Percentiles rank a stretch among this genome's conserved stretches.
phyloP scores from a whole-genome alignment of 176 grass and related monocot species.

The Puya raimondii region DNA sequence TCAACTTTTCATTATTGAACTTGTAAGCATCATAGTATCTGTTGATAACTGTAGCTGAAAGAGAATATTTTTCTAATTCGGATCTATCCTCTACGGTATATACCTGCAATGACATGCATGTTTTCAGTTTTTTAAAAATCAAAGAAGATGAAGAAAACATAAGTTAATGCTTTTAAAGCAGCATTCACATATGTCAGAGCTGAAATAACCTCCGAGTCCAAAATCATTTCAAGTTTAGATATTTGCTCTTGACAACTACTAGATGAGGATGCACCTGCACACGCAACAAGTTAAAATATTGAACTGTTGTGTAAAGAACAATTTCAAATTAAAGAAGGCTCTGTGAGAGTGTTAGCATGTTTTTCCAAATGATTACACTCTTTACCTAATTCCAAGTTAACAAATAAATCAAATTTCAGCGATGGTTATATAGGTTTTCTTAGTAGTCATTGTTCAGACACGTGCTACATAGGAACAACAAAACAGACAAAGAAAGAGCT shows the following conservation, averaged over 20 bases:
- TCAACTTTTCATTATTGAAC: slow-evolving; percentile 33
- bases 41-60: slow-evolving; percentile 30
- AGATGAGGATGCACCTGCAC: slow-evolving; percentile 28
- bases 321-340: no score
- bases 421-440: no score
- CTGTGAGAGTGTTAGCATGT: no score
- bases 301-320: no score
- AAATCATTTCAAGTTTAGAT: slow-evolving; percentile 39
- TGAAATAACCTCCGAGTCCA: slow-evolving; percentile 39
- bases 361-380: no score
- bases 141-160: not conserved
- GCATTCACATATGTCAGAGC: not conserved
- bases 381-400: no score
- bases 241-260: slow-evolving; percentile 41
- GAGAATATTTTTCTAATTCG: slow-evolving; percentile 40
- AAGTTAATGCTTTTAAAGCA: not conserved
- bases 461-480: not conserved
- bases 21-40: slow-evolving; percentile 53
- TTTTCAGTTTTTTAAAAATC: not conserved
- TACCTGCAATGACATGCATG: slow-evolving; percentile 32
- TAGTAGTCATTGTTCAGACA: not conserved
- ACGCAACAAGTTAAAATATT: slow-evolving; percentile 3
- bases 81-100: slow-evolving; percentile 36
- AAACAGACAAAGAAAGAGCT: slow-evolving; percentile 1
- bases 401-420: no score